Conservation (phyloP, 2,329 filamentous ascomycete genomes). For the Exophiala alcalophila region DNA sequence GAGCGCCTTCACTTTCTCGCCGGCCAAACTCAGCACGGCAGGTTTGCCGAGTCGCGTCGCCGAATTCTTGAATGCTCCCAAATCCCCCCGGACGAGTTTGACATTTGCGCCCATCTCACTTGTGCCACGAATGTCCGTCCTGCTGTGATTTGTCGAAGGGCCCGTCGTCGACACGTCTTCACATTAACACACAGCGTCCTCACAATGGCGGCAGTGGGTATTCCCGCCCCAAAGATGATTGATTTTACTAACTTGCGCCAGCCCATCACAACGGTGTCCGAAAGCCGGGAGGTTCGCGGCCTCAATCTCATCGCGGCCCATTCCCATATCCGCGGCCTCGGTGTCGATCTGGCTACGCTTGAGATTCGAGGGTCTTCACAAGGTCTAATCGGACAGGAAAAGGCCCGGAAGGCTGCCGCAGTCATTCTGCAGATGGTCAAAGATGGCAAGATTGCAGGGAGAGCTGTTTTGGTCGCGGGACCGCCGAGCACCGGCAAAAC, state of each 20-base stretch:
- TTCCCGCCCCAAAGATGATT: neutral
- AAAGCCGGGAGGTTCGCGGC: conserved; percentile 92
- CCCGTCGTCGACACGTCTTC: neutral
- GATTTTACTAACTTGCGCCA: conserved; percentile 32
- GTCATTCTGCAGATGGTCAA: conserved; percentile 99
- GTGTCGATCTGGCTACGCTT: conserved; percentile 85
- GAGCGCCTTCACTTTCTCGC: too few species aligned
- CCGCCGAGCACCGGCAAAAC: conserved; percentile 98
- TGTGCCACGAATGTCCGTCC: neutral
- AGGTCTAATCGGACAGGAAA: conserved; percentile 92
- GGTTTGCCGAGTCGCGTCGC: conserved; percentile 6
- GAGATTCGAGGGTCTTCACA: conserved; percentile 83
- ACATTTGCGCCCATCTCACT: too few species aligned
- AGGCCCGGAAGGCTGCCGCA: conserved; percentile 92
- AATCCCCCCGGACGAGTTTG: neutral
- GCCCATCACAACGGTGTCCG: conserved; percentile 79
- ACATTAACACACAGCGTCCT: neutral
- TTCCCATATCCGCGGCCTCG: conserved; percentile 94
- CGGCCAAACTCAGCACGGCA: neutral
- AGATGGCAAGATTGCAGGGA: conserved; percentile 95
- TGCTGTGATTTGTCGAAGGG: neutral
- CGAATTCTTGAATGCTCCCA: neutral
- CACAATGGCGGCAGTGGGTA: conserved; percentile 24
- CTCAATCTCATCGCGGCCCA: conserved; percentile 97
- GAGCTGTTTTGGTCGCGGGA: conserved; percentile 90